Evolutionary conservation across 805 yeast genomes (phyloP), one percentile per base, ranked within the genome.

Genomic region (Lipomyces kockii): DNA sequence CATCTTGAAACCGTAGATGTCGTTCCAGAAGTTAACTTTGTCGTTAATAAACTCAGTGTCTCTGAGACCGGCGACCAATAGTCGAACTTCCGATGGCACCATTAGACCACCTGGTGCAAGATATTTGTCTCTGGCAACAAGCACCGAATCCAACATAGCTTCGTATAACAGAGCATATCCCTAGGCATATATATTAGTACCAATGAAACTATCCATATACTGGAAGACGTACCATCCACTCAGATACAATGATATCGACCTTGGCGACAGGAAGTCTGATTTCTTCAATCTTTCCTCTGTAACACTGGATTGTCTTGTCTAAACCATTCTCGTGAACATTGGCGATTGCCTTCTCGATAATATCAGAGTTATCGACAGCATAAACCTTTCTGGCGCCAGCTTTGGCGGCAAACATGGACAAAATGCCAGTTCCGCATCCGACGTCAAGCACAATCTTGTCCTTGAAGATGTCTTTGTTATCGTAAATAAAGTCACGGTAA

Each of bases 361-460:
- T 95, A 78, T 90, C 90, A 29, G 97, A 92, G 93, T 93, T 92
- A 80, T 95, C 99, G 64, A 95, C 98, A 60, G 97, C 97, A 79
- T 92, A 89, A 63, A 95, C 99, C 77, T 92, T 98, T 79, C 92
- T 92, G 71, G 99, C 99, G 72, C 99, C 99, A n/a, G 98, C 97
- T 77, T 89, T 89, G 61, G 94, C 97, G 20, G 98, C 98, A 83
- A 95, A 95, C 97, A 95, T 91, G 32, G 98, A 93, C 70, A 95
- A 82, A 73, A 95, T 92, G 74, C 99, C 99, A 25, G 99, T 95
- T 73, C 99, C 99, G 80, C 99, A 96, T 60, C 99, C 99, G 66
- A 95, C 99, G 80, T 95, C 99, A 66, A 95, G 83, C 7, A 95
- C 99, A 69, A 94, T 81, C 82, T 95, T 95, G 80, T 88, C 98